Base-by-base conservation (phyloP, 1,139 yeast genomes). In the Pichia sp. region DNA sequence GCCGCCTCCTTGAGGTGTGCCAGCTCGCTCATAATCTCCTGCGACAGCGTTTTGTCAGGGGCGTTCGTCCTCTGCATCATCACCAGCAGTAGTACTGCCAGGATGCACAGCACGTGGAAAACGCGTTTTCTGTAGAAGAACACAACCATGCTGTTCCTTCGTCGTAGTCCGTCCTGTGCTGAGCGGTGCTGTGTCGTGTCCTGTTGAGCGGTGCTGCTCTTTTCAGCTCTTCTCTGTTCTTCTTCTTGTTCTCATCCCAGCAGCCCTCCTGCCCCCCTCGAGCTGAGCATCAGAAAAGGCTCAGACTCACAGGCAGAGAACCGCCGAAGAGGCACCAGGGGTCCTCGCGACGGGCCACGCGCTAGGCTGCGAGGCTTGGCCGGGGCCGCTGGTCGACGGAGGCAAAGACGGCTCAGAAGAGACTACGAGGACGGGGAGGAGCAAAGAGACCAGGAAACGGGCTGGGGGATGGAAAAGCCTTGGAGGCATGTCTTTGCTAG, bases 51-150 rank as follows among this genome's bases (percentile, higher is more conserved):
- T 8, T 4, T 42, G n/a, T 42, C 31, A 4, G 45, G 10, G 6
- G 23, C 6, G 16, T 38, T n/a, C 29, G 2, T 52, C 36, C 30
- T 51, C 52, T 31, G 47, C 49, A 40, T 15, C 19, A 19, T 32
- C 47, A 38, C 16, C 8, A 38, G 23, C 41, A 38, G 8, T 8
- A 38, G 8, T 16, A 38, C 41, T 4, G 41, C 41, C 41, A 38
- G 23, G 13, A 38, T 38, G 41, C 41, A 38, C 16, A 38, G 41
- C 23, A 38, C 23, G 8, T 38, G 41, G 41, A 38, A 38, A 38
- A 38, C 16, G 23, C 41, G 41, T 38, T 38, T 38, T 16, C 41
- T 38, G 41, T 38, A 38, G 23, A 38, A 38, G 41, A 38, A 38
- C 16, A 38, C 41, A 38, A 38, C 13, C 41, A 38, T 38, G n/a